Conservation (phyloP, 2,329 filamentous ascomycete species). For the Zasmidium citrigriseum region DNA sequence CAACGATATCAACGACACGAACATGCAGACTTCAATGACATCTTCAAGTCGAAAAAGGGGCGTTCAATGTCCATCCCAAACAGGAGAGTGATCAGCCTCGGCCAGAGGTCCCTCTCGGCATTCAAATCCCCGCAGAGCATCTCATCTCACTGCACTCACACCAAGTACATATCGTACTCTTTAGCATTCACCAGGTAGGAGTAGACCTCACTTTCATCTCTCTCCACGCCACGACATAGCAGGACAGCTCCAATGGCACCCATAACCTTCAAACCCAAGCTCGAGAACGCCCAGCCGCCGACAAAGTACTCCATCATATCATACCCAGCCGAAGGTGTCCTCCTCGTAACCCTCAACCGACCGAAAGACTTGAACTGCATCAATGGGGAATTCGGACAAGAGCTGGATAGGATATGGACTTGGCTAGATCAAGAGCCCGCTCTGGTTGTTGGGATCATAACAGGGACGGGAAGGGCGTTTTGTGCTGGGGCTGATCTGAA, state of each 20-base stretch:
- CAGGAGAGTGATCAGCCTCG: neutral
- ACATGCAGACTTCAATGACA: neutral
- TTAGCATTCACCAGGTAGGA: neutral
- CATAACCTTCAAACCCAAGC: conserved; percentile 22
- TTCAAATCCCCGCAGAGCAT: neutral
- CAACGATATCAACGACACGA: no score
- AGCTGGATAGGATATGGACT: conserved; percentile 34
- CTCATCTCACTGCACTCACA: neutral
- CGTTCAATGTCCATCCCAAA: neutral
- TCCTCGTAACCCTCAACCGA: conserved; percentile 37
- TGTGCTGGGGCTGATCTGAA: conserved; percentile 40
- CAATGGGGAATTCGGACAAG: conserved; percentile 33
- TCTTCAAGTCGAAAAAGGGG: neutral
- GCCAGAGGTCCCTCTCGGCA: neutral
- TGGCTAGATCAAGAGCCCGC: conserved; percentile 37
- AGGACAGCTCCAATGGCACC: no score
- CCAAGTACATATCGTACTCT: neutral
- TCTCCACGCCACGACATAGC: neutral
- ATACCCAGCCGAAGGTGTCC: conserved; percentile 34
- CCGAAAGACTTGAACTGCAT: conserved; percentile 39
- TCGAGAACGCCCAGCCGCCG: conserved; percentile 23
- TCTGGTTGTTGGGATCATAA: conserved; percentile 36
- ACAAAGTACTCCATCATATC: conserved; percentile 32
- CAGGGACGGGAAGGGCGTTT: conserved; percentile 38
- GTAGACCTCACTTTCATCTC: no score